A percentile compares a stretch with the other conserved stretches of the same genome.
phyloP scores from a whole-genome alignment of 1,284 basidiomycete genomes.

The Microbotryomycetes sp. region DNA sequence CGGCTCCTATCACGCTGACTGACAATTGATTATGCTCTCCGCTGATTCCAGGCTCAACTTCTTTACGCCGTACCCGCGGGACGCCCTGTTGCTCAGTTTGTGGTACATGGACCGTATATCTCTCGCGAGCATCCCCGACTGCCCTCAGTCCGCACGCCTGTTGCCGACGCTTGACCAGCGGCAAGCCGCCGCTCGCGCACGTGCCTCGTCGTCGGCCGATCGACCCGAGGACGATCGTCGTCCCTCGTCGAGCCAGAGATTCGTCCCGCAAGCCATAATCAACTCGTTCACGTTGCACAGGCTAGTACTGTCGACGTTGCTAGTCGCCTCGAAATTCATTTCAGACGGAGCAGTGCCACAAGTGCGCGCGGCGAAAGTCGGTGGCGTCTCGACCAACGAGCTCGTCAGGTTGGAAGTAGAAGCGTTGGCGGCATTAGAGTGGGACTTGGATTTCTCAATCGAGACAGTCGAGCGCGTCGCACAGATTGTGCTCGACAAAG shows the following conservation, averaged over 20 bases:
- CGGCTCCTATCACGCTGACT: neutral
- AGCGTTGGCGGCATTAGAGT: conserved; percentile 18
- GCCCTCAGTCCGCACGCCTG: neutral
- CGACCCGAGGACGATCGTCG: neutral
- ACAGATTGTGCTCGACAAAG: neutral
- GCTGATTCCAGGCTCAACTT: conserved; percentile 11
- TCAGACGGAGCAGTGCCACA: conserved; percentile 22
- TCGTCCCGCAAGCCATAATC: conserved; percentile 3
- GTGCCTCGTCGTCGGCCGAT: neutral
- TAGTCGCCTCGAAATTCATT: conserved; percentile 28
- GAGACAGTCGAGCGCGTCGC: conserved; percentile 12
- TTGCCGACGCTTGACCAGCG: neutral
- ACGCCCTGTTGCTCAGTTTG: conserved; percentile 21
- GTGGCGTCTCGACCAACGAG: conserved; percentile 25
- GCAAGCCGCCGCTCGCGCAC: neutral
- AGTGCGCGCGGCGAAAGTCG: conserved; percentile 26
- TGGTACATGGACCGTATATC: conserved; percentile 28
- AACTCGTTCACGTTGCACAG: conserved; percentile 33
- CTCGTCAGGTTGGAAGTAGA: conserved; percentile 27
- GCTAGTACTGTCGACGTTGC: conserved; percentile 24
- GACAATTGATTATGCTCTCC: neutral
- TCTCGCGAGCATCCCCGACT: conserved; percentile 1
- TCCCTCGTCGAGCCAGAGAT: neutral
- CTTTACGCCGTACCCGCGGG: conserved; percentile 27
- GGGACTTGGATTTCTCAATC: conserved; percentile 14